phyloP scores from a whole-genome alignment of 202 grass and related monocot genomes.

The Bolboschoenoplectus hybrid region DNA sequence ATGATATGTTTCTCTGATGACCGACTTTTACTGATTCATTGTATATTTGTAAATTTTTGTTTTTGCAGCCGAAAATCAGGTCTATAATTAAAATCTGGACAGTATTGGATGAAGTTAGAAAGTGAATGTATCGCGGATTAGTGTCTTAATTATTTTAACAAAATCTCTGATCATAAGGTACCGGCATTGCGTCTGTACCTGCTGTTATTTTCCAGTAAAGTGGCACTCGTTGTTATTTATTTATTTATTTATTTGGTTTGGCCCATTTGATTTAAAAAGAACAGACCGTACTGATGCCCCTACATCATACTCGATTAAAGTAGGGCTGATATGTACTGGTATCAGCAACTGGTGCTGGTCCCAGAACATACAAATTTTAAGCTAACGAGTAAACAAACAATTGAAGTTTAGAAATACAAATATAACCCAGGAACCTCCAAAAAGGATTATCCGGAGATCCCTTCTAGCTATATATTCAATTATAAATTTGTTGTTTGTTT shows the following conservation, averaged over 20 bases:
- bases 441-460: not conserved
- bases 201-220: not conserved
- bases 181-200: not conserved
- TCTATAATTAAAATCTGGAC: not conserved
- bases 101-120: not conserved
- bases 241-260: not conserved
- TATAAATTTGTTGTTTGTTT: not conserved
- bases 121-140: not conserved
- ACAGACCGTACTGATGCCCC: not conserved
- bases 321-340: not conserved
- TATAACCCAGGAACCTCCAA: not conserved
- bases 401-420: slow-evolving; percentile 10
- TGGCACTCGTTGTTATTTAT: not conserved
- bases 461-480: not conserved
- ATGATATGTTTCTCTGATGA: not conserved
- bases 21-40: not conserved
- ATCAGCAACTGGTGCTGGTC: not conserved
- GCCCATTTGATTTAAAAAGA: not conserved
- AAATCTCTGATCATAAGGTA: not conserved
- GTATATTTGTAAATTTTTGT: not conserved
- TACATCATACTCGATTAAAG: no score
- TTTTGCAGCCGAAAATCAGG: not conserved
- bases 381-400: not conserved
- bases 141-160: not conserved
- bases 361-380: not conserved